phyloP scores from a whole-genome alignment of 2,329 filamentous ascomycete genomes.

The Dothideomycetes sp. region DNA sequence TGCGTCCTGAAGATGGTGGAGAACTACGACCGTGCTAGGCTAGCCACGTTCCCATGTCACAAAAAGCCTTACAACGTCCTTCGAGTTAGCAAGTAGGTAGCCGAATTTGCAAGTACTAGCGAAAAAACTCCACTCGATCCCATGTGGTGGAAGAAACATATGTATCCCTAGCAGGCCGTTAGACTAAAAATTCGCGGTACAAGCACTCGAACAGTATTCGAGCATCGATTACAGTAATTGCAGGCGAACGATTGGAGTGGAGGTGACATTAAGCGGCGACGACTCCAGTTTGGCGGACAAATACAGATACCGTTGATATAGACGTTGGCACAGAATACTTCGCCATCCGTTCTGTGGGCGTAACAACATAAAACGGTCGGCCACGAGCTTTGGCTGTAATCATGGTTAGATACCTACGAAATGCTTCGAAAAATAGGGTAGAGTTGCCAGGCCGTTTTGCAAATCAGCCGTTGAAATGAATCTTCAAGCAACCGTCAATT shows the following conservation, averaged over 20 bases:
- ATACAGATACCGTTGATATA: conserved; percentile 7
- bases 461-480: conserved; percentile 11
- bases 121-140: not conserved
- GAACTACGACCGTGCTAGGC: conserved; percentile 10
- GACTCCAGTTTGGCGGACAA: no score
- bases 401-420: no score
- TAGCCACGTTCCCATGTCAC: conserved; percentile 6
- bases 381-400: no score
- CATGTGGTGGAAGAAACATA: not conserved
- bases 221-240: no score
- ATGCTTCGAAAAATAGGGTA: no score
- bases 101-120: conserved; percentile 5
- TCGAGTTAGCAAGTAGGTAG: not conserved
- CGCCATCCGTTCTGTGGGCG: not conserved
- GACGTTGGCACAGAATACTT: conserved; percentile 9
- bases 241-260: no score
- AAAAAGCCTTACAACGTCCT: not conserved
- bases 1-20: conserved; percentile 3
- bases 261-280: no score
- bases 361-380: conserved; percentile 4
- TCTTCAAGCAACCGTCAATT: conserved; percentile 4
- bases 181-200: conserved; percentile 9
- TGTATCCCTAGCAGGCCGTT: conserved; percentile 7
- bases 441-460: conserved; percentile 1
- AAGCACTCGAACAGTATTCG: no score